A percentile compares a stretch with the other conserved stretches of the same genome.
These are phyloP conservation scores for Psilocybe mexicana DNA, from an alignment of 1,284 basidiomycete species.

Conservation along the genomic window DNA sequence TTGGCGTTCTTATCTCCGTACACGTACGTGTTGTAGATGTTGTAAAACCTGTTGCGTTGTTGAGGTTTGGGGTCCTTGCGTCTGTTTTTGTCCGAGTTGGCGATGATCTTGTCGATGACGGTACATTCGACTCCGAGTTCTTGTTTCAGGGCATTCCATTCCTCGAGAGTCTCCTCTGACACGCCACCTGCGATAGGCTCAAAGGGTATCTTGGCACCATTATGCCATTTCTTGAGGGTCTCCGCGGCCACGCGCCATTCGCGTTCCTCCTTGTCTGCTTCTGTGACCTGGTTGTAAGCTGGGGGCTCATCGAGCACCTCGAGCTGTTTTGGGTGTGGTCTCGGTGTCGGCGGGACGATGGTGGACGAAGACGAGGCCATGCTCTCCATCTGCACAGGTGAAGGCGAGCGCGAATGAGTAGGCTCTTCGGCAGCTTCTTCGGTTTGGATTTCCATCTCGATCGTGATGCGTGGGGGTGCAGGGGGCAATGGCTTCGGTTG, in stretches of 20 bases:
- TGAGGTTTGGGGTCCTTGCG: constrained; percentile 32
- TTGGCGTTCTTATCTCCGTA: constrained; percentile 40
- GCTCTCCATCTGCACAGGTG: constrained; percentile 47
- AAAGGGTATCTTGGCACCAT: constrained; percentile 54
- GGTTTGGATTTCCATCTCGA: constrained; percentile 65
- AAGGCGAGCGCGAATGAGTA: constrained; percentile 37
- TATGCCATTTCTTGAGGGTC: constrained; percentile 68
- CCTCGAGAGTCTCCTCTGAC: constrained; percentile 61
- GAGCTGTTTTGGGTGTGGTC: constrained; percentile 36
- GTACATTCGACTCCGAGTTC: constrained; percentile 74
- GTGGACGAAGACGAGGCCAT: constrained; percentile 72
- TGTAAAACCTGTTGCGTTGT: constrained; percentile 62
- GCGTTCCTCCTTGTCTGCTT: constrained; percentile 45
- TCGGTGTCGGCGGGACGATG: constrained; percentile 65
- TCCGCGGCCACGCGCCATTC: constrained; percentile 58
- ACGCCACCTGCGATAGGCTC: constrained; percentile 52
- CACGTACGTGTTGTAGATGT: constrained; percentile 82
- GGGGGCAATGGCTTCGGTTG: constrained; percentile 29
- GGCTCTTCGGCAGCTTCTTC: constrained; percentile 42
- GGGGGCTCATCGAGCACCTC: constrained; percentile 60
- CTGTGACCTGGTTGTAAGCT: constrained; percentile 58
- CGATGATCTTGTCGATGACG: constrained; percentile 75
- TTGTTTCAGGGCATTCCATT: constrained; percentile 75
- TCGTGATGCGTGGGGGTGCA: constrained; percentile 35
- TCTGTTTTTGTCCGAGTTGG: constrained; percentile 44